Percentiles rank a stretch among this genome's conserved stretches.
These are phyloP conservation scores for Termitomyces sp. DNA, from an alignment of 768 basidiomycete species.

Conservation along the genomic window DNA sequence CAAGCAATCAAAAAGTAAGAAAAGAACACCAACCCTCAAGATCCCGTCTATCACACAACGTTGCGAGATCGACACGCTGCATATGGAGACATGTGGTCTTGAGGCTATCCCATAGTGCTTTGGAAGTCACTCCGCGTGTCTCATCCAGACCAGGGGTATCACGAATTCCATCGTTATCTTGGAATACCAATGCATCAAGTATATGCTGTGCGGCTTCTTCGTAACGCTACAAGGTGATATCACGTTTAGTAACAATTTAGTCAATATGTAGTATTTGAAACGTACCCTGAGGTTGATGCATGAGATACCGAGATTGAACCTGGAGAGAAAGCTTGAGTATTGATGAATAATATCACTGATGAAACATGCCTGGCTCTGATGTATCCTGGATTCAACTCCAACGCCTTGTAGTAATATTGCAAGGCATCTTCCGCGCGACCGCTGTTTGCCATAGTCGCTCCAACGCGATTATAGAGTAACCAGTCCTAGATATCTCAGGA, in stretches of 20 bases:
- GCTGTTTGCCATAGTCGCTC: constrained; percentile 92
- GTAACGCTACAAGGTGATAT: constrained; percentile 54
- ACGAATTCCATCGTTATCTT: constrained; percentile 80
- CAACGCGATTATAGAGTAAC: constrained; percentile 89
- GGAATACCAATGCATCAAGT: constrained; percentile 84
- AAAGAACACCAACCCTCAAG: constrained; percentile 50
- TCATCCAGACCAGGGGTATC: constrained; percentile 44
- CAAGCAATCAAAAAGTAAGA: neutral
- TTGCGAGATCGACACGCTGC: constrained; percentile 73
- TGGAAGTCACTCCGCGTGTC: constrained; percentile 70
- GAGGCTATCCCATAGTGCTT: constrained; percentile 85
- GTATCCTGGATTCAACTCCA: constrained; percentile 86
- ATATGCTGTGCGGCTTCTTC: constrained; percentile 86
- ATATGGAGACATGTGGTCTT: constrained; percentile 81
- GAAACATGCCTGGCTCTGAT: constrained; percentile 75
- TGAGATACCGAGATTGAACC: constrained; percentile 93
- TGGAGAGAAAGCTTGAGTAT: constrained; percentile 27
- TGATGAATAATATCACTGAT: neutral
- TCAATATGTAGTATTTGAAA: constrained; percentile 12
- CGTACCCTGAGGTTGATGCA: constrained; percentile 82
- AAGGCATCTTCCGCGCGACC: constrained; percentile 79
- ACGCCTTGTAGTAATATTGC: constrained; percentile 80
- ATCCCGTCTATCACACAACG: constrained; percentile 70
- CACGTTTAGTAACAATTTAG: neutral
- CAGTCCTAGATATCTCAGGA: constrained; percentile 61